Evolutionary conservation across 345 rosid genomes (phyloP), one percentile per base, ranked within the genome.

Genomic region (Punica granatum): DNA sequence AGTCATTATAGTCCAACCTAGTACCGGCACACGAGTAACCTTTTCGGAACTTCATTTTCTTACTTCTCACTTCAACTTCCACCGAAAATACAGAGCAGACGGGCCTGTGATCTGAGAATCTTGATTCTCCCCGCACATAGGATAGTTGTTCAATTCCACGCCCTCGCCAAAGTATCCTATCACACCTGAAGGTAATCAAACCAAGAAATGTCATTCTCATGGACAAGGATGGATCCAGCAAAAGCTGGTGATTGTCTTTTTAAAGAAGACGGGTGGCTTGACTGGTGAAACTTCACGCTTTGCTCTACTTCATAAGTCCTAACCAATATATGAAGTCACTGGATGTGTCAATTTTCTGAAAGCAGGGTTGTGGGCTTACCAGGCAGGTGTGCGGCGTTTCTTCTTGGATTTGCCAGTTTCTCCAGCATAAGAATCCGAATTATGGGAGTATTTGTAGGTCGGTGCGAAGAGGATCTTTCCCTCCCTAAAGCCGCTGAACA

Each of bases 341-440:
- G n/a, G n/a, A n/a, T n/a, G n/a, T n/a, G n/a, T n/a, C n/a, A n/a
- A n/a, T n/a, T 37, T 4, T 37, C 41, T 4, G 41, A 37, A 37
- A 37, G 41, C 5, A 4, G 41, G 41, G 41, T 37, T 34, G 51
- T 16, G 46, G 28, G 18, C 26, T 30, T 23, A 95, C 99, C 99
- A 95, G 60, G 98, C 99, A 6, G 99, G 99, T 1, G 99, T 95
- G 63, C 99, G 83, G 19, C 99, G 93, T 78, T 92, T 92, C 81
- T 81, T 95, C 90, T 83, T 94, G 64, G 97, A 83, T 69, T 95
- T 95, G 1, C 74, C 88, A 9, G 80, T 88, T 81, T 92, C 97
- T 44, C 99, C 97, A 5, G 97, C 88, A 39, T 90, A 92, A 37
- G 89, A 80, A 70, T 95, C 99, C 33, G 99, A 95, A 73, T 90